Conservation (phyloP, 2,329 filamentous ascomycete species). For the Exophiala mesophila region DNA sequence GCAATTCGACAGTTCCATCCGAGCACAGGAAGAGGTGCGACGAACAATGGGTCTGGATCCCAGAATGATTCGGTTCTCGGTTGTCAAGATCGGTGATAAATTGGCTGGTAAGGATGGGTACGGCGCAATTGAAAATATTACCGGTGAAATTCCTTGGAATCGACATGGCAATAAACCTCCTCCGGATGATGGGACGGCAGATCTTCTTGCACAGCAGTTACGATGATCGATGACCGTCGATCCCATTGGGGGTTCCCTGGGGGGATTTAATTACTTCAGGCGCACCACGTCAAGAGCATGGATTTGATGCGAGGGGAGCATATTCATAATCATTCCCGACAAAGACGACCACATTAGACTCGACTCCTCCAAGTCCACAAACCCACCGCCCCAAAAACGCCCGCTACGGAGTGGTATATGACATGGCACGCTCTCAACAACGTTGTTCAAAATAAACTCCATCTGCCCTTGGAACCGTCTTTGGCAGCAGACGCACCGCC, state of each 20-base stretch:
- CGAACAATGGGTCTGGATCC: slow-evolving; percentile 79
- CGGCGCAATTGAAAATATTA: slow-evolving; percentile 56
- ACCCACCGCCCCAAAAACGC: slow-evolving; percentile 6
- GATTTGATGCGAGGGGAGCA: slow-evolving; percentile 16
- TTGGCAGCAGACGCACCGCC: slow-evolving; percentile 9
- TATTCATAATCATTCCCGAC: slow-evolving; percentile 6
- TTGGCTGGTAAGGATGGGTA: slow-evolving; percentile 58
- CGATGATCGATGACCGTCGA: no score
- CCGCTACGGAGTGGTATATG: slow-evolving; percentile 15
- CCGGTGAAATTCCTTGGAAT: slow-evolving; percentile 53
- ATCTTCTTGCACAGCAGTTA: no score
- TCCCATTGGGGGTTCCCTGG: no score
- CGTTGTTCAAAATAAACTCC: slow-evolving; percentile 38
- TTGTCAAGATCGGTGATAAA: slow-evolving; percentile 76
- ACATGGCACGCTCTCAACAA: slow-evolving; percentile 13
- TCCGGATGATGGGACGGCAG: not conserved
- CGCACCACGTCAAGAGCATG: no score
- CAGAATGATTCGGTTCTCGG: slow-evolving; percentile 77
- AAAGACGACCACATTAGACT: not conserved
- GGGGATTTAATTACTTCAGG: no score
- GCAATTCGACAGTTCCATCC: slow-evolving; percentile 79
- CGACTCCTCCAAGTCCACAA: slow-evolving; percentile 1
- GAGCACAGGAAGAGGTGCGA: slow-evolving; percentile 69
- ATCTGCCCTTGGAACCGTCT: slow-evolving; percentile 35
- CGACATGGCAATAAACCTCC: not conserved